phyloP scores from a whole-genome alignment of 768 basidiomycete species.

The Phylloporus rhodoxanthus region DNA sequence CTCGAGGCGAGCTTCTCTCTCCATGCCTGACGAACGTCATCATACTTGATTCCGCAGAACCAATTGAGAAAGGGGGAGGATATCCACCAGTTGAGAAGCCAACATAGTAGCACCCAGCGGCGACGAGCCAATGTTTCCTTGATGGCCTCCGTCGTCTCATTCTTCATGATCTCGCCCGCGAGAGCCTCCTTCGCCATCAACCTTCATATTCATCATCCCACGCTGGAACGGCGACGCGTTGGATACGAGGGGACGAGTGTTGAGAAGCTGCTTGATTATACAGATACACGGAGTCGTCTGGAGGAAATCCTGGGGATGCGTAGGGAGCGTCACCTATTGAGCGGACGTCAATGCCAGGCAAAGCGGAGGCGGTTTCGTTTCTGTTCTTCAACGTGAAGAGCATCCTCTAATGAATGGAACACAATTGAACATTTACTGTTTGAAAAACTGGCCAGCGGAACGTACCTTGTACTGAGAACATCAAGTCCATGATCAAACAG shows the following conservation, averaged over 20 bases:
- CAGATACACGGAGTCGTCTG: conserved; percentile 45
- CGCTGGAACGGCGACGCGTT: conserved; percentile 83
- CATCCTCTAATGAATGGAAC: conserved; percentile 86
- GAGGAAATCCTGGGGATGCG: conserved; percentile 41
- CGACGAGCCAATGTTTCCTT: too few relatives aligned
- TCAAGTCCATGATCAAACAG: too few relatives aligned
- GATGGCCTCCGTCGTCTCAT: too few relatives aligned
- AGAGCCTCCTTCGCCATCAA: too few relatives aligned
- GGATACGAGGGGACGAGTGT: conserved; percentile 76
- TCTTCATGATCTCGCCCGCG: too few relatives aligned
- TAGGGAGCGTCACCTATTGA: conserved; percentile 68
- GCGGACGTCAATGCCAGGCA: conserved; percentile 57
- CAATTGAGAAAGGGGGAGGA: conserved; percentile 64
- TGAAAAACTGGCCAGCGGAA: neutral
- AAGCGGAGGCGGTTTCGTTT: conserved; percentile 73
- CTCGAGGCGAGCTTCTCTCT: too few relatives aligned
- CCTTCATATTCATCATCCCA: conserved; percentile 69
- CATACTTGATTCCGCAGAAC: too few relatives aligned
- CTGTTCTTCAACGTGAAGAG: conserved; percentile 79
- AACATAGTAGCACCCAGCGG: conserved; percentile 83
- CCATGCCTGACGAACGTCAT: too few relatives aligned
- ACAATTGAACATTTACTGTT: conserved; percentile 31
- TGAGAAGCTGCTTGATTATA: conserved; percentile 50
- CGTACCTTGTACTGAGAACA: conserved; percentile 72
- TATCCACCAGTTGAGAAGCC: conserved; percentile 89